Evolutionary conservation across 495 filamentous ascomycete genomes (phyloP), one percentile per base, ranked within the genome.

Genomic region (Cenococcum geophilum): DNA sequence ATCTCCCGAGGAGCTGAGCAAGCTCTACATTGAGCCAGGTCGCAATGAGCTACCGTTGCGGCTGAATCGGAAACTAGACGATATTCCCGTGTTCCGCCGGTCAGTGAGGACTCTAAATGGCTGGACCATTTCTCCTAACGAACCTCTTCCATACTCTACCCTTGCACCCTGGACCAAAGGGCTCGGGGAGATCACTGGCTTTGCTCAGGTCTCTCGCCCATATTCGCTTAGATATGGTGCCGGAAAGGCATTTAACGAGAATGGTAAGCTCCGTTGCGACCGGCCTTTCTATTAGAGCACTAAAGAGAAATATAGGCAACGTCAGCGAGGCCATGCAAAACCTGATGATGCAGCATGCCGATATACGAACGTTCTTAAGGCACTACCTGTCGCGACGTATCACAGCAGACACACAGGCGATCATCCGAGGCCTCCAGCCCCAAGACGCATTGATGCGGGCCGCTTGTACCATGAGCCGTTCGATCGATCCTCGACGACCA

Each of bases 61-160:
- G 40, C 57, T 59, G 2, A 51, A 51, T 50, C 18, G 1, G 61
- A 74, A 60, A 14, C 34, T 59, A 36, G 43, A 53, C 12, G 22
- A 53, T 43, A 55, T 54, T 20, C 49, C 49, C 2, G 25, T 60
- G 14, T 43, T 60, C 23, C 35, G 49, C 3, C 34, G 37, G 21
- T 16, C 50, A 6, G 34, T 54, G n/a, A 45, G 49, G 36, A 55
- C 49, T 4, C 57, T 61, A 10, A 57, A 75, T 55, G 65, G 73
- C 22, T 75, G 67, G 64, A 62, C 61, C 49, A 76, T 77, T 62
- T 77, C 67, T 48, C 64, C 58, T 20, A 42, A 72, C 65, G 40
- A 71, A 58, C 60, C 56, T 37, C 63, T 77, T 35, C 62, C 58
- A 55, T 76, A 75, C 60, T 60, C 68, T 49, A 76, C 68, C 21